Evolutionary conservation across 2,329 filamentous ascomycete species (phyloP), one percentile per base, ranked within the genome.

Genomic region (Pseudogymnoascus sp.): DNA sequence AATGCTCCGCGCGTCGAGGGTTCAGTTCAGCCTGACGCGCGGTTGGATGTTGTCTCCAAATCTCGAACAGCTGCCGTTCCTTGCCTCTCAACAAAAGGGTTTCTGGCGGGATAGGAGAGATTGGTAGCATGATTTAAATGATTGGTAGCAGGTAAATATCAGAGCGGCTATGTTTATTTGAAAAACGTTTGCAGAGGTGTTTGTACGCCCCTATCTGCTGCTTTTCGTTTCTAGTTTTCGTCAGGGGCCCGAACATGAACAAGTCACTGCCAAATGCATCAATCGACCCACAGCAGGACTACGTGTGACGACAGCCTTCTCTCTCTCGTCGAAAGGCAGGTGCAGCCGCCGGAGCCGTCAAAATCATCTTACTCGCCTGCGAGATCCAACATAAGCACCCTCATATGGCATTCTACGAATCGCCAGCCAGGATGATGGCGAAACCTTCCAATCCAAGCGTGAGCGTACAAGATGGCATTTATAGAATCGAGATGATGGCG

Each of bases 171-270:
- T 32, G 47, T 54, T 54, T 32, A 54, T 54, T 32, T 30, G 28
- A 32, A 18, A 20, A 28, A 54, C 47, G 47, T 54, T 54, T 54
- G 47, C 47, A 50, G 47, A 32, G 25, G 47, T 54, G 47, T 54
- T 54, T 54, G 47, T 54, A 54, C 47, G 47, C 47, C 47, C 28
- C 47, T 54, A 18, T 54, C 43, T 54, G 6, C 47, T 54, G 11
- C 47, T 54, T 54, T 50, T 54, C 47, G 28, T 54, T 54, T 54
- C 47, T 32, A 32, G 47, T 54, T 54, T 54, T 54, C 47, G 47
- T 54, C 47, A 54, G 47, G 43, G 47, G 47, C 47, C 47, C 28
- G 25, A 32, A 32, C 47, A 54, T 18, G 28, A 20, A 54, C 43
- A 54, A 18, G 47, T 32, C 47, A 32, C 28, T 54, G 16, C 47